A percentile compares a stretch with the other conserved stretches of the same genome.
These are phyloP conservation scores for Malus hybrid DNA, from an alignment of 331 rosid genomes.

Conservation along the genomic window DNA sequence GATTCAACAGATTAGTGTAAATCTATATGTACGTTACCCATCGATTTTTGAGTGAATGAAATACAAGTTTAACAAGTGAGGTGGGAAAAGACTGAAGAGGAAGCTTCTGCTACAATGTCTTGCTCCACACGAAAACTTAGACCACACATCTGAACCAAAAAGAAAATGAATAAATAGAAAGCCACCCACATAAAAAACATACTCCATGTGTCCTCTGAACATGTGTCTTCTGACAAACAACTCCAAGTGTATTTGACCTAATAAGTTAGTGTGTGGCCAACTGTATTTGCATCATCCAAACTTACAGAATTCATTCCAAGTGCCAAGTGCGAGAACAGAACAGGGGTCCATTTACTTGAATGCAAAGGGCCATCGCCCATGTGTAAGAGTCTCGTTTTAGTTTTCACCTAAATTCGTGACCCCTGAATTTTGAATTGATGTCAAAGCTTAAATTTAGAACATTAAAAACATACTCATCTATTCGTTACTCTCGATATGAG, in stretches of 20 bases:
- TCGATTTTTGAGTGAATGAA: background rate
- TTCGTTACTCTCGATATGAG: no score
- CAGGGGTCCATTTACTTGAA: slow-evolving; percentile 12
- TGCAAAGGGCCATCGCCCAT: slow-evolving; percentile 12
- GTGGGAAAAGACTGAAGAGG: background rate
- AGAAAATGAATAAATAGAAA: background rate
- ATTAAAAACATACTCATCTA: background rate
- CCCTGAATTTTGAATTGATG: background rate
- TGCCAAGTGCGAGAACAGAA: background rate
- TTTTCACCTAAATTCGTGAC: background rate
- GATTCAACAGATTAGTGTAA: background rate
- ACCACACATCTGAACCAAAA: background rate
- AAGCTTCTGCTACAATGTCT: background rate
- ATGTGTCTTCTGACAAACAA: slow-evolving; percentile 9
- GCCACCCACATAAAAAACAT: background rate
- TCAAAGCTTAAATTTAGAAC: background rate
- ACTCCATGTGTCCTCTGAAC: no score
- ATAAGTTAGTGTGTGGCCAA: slow-evolving; percentile 7
- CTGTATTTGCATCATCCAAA: background rate
- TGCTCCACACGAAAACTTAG: background rate
- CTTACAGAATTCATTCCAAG: slow-evolving; percentile 1
- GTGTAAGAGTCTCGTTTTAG: background rate
- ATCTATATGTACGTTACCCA: background rate
- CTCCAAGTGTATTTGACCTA: slow-evolving; percentile 4
- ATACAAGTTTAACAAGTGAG: background rate